Evolutionary conservation across 148 eudicot species (phyloP).

Genomic region (Hydrangea macrophylla): DNA sequence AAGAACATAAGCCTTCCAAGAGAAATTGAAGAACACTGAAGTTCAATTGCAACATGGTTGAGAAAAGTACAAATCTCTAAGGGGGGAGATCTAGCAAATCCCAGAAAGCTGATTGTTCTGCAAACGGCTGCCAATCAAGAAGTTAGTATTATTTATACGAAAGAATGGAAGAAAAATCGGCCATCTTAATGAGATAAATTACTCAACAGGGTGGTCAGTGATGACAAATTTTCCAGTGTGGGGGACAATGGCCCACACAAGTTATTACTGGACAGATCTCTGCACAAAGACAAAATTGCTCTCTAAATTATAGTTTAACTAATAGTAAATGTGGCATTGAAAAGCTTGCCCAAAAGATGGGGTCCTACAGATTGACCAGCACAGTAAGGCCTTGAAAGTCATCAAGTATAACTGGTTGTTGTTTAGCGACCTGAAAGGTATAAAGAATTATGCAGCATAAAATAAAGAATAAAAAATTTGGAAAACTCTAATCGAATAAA

Average conservation of each 20-base stretch:
- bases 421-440: constrained; percentile 68
- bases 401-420: constrained; percentile 78
- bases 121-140: constrained; percentile 60
- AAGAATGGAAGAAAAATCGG: not conserved
- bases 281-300: constrained; percentile 24
- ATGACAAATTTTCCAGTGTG: constrained; percentile 52
- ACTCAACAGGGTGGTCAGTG: constrained; percentile 75
- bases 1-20: not conserved
- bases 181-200: constrained; percentile 3
- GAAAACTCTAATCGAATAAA: constrained; percentile 3
- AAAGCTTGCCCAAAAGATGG: constrained; percentile 10
- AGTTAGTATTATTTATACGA: constrained; percentile 19
- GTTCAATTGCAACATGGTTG: constrained; percentile 17
- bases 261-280: constrained; percentile 72
- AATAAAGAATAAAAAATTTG: constrained; percentile 5
- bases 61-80: constrained; percentile 67
- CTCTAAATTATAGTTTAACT: constrained; percentile 1
- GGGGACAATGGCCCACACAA: constrained; percentile 78
- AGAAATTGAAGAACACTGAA: constrained; percentile 4
- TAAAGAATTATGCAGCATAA: constrained; percentile 1
- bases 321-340: constrained; percentile 1
- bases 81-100: constrained; percentile 73
- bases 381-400: constrained; percentile 54
- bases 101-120: constrained; percentile 93
- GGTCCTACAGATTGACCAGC: constrained; percentile 67